These are phyloP conservation scores for Quercus aquifolioides DNA, from an alignment of 306 rosid species.

Conservation along the genomic window DNA sequence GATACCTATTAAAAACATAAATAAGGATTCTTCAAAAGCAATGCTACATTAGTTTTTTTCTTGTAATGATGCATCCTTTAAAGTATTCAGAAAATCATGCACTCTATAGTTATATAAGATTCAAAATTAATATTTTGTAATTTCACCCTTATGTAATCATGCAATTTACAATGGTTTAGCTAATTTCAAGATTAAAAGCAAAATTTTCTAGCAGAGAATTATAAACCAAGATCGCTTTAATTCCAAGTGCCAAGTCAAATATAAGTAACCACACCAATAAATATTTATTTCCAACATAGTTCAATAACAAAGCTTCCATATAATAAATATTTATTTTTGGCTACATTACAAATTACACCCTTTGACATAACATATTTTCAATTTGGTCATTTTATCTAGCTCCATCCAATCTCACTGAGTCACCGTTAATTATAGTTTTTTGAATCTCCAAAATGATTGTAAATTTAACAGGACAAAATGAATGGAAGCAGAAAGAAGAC, in stretches of 20 bases:
- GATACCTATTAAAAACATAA: background rate
- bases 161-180: background rate
- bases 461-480: no score
- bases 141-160: background rate
- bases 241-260: background rate
- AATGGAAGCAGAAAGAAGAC: no score
- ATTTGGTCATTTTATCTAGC: no score
- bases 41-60: background rate
- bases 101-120: background rate
- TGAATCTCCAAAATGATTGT: no score
- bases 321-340: no score
- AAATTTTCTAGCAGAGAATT: no score
- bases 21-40: background rate
- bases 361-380: no score
- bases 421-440: no score
- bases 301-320: background rate
- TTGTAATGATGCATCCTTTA: background rate
- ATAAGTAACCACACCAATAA: background rate
- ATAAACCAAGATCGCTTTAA: background rate
- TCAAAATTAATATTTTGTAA: background rate
- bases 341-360: no score
- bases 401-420: no score
- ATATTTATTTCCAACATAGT: background rate
- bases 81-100: background rate
- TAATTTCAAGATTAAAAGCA: background rate